Evolutionary conservation across 495 filamentous ascomycete genomes (phyloP), one percentile per base, ranked within the genome.

Genomic region (Podospora fimiseda): DNA sequence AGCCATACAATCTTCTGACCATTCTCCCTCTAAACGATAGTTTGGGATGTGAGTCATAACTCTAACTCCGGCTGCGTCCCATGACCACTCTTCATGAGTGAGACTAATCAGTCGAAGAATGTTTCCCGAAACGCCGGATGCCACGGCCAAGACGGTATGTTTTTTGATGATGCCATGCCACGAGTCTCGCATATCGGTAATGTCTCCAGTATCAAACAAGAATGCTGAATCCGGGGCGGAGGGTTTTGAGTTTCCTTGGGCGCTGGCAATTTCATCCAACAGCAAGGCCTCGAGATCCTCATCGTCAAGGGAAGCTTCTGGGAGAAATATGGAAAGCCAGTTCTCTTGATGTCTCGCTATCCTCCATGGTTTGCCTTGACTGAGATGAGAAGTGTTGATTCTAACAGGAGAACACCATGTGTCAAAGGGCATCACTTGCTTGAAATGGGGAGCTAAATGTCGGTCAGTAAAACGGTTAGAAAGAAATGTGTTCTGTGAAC

Each of bases 91-190:
- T 49, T 75, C 70, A 13, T 56, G 48, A n/a, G 60, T 59, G 5
- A 77, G 65, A 45, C 65, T 70, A 24, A 72, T 56, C 9, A 86
- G 45, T 33, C 71, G 72, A 14, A 86, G 69, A 2, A 78, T 61
- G 39, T 82, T 73, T 14, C 77, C 76, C 14, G 66, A 71, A 52
- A 72, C 68, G 6, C 83, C 82, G 19, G 66, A 61, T 1, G 76
- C 67, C 43, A 73, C 64, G 2, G 76, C 82, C 21, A 78, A 58
- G 14, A 82, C 66, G 1, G 57, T 56, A 15, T 59, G 59, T 6
- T 61, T 62, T 16, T 43, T 61, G 16, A 14, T 18, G 13, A 14
- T 18, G 13, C 48, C 37, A 41, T 21, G 55, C 18, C 37, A 38
- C 2, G 44, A 39, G 9, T 61, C 18, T 48, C 64, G 64, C 7